Base-by-base conservation (phyloP, 2,329 filamentous ascomycete species). In the Stenocarpella maydis region DNA sequence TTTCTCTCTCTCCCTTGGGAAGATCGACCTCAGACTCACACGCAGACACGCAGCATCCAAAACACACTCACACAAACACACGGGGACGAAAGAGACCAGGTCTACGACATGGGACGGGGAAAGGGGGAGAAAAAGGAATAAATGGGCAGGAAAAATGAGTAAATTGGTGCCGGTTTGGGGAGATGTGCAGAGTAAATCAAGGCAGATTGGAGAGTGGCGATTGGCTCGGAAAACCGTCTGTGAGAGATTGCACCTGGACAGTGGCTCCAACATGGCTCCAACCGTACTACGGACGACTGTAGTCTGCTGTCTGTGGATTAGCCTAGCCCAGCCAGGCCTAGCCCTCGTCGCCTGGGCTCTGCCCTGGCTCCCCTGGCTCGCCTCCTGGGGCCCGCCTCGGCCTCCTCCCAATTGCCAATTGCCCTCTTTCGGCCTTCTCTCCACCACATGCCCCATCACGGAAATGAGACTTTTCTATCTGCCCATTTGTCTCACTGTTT, bases 121-220 rank as follows among this genome's bases (percentile, higher is more conserved):
- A 34, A 34, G 37, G 31, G 41, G 34, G 45, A 24, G 55, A 17
- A 34, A 26, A 54, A 45, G 69, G 43, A 63, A 55, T 43, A 60
- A 73, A 67, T 64, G 45, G 55, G 55, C 47, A 60, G 12, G 10
- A 55, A 69, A 69, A 60, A 21, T n/a, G n/a, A n/a, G n/a, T n/a
- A 19, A 50, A 52, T 19, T 60, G 55, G 26, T 24, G 60, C 49
- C 12, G 63, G 58, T 21, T 50, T 50, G 41, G 65, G 53, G 53
- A 34, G 54, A 67, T 34, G 52, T 17, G 41, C 39, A 49, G 69
- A 71, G 60, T 43, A 45, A 58, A 55, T 49, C 52, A 67, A 63
- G 65, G 41, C 41, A 67, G 65, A 67, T 67, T 67, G 65, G n/a
- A 49, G 41, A 28, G 41, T 43, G n/a, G 31, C 52, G 43, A 67